A percentile compares a stretch with the other conserved stretches of the same genome.
phyloP scores from a whole-genome alignment of 2,329 filamentous ascomycete genomes.

The Diaporthe capsici region DNA sequence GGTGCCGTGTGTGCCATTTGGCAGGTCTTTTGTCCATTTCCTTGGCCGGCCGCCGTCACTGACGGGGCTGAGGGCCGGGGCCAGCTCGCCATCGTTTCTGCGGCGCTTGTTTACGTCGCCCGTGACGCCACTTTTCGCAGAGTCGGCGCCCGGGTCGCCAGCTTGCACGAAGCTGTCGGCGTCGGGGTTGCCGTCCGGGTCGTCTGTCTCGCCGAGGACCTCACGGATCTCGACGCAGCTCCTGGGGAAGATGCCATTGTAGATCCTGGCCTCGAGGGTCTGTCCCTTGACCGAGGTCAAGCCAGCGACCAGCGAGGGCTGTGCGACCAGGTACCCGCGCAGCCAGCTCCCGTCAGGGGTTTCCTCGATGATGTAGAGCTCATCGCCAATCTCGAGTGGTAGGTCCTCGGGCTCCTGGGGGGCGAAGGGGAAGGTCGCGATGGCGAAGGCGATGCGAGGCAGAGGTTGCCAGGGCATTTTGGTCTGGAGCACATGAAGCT shows the following conservation, averaged over 20 bases:
- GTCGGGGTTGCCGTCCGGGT: conserved; percentile 61
- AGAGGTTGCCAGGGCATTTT: conserved; percentile 97
- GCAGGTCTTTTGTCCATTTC: conserved; percentile 50
- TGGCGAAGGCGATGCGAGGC: conserved; percentile 96
- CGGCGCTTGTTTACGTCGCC: conserved; percentile 52
- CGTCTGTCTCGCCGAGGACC: conserved; percentile 82
- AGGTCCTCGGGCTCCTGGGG: conserved; percentile 90
- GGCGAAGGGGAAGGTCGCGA: conserved; percentile 94
- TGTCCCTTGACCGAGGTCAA: conserved; percentile 92
- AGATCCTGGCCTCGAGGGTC: conserved; percentile 94
- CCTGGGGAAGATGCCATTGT: conserved; percentile 97
- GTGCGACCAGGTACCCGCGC: conserved; percentile 94
- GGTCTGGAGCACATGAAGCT: conserved; percentile 42
- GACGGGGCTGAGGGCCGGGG: conserved; percentile 42
- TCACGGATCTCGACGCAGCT: conserved; percentile 97
- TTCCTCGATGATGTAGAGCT: conserved; percentile 98
- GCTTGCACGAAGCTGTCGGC: conserved; percentile 52
- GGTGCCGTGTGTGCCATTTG: conserved; percentile 57
- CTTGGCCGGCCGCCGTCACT: conserved; percentile 40
- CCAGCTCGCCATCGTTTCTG: conserved; percentile 49
- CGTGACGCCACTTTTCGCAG: conserved; percentile 68
- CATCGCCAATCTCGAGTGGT: conserved; percentile 96
- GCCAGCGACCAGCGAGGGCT: conserved; percentile 91
- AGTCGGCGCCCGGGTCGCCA: conserved; percentile 58
- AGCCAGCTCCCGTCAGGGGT: conserved; percentile 94